Evolutionary conservation across 139 green algal species (phyloP), one percentile per base, ranked within the genome.

Genomic region (Coccomyxa sp.): DNA sequence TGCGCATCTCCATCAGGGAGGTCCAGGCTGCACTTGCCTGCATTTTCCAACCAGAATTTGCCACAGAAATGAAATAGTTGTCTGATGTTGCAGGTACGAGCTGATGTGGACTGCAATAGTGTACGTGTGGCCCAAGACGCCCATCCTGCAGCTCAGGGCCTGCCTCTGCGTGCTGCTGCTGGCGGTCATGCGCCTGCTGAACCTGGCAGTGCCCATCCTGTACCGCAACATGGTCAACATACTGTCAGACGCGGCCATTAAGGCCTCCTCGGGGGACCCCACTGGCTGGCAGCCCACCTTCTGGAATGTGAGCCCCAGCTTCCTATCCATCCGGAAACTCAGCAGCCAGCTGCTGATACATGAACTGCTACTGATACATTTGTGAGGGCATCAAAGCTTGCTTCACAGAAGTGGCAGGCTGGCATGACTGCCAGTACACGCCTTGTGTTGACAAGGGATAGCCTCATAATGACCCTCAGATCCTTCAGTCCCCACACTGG

Each of bases 141-240:
- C 74, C n/a, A 4, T 27, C 0, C 68, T 85, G 36, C 79, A 83
- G 82, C 74, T 41, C 71, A 90, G 82, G n/a, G 87, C 54, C 54
- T 38, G 82, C 0, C 7, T 80, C 0, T 96, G 92, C 81, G 85
- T 96, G n/a, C 8, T 89, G 34, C 77, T 96, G 41, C 76, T 97
- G 18, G 14, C 89, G 6, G 8, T 82, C 1, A 86, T 93, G 73
- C 86, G 93, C 5, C 75, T 88, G 2, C 83, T 94, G 44, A 97
- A 97, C 84, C 80, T 97, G 33, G 90, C 90, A 0, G 89, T 96
- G 38, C 91, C 92, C 0, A 71, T 93, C 33, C 74, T 88, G 0
- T 94, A 92, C 80, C 91, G 91, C 39, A 76, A 87, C 16, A 84
- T 92, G 50, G 85, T 95, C 31, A 84, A 93, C 77, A 64, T 37